Base-by-base conservation (phyloP, 2,329 filamentous ascomycete genomes). In the Stagonosporopsis tanaceti region DNA sequence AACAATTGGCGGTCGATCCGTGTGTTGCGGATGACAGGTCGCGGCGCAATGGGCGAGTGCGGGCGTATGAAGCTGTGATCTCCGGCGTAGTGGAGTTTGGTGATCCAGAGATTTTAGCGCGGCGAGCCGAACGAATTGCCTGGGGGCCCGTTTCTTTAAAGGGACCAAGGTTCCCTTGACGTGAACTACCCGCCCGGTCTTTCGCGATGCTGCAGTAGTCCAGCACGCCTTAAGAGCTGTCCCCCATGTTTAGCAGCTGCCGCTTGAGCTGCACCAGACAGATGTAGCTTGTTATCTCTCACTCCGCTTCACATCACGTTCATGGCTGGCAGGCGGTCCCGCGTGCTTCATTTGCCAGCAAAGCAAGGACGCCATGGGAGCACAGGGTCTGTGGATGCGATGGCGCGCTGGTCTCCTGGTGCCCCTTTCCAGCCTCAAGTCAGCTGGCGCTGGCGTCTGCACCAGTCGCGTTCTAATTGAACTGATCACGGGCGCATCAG, bases 41-140 rank as follows among this genome's bases (percentile, higher is more conserved):
- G 61, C 57, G 59, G 60, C 62, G 63, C 62, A 66, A 65, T 63
- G 62, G 59, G 47, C 47, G 46, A 59, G 48, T 37, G 58, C 47
- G 59, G 32, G 50, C 50, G 46, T 61, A 42, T 53, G 39, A 30
- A 50, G 54, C 48, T 57, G 48, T 47, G 50, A 41, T 53, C 42
- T 38, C 51, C 60, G 55, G 50, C 63, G 61, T 61, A 59, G 60
- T 62, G 61, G 61, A 64, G 62, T 64, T 70, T 62, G 53, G 57
- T 61, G 58, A 53, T 32, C 56, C 62, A 61, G 63, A 61, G 62
- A 65, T 62, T 61, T 60, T 67, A 64, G 64, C 62, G 62, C 57
- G 41, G 35, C 28, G 28, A 35, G 50, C 44, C 57, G 47, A 50
- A 51, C 47, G 20, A 44, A 57, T 42, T 53, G 59, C 50, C 45